phyloP scores from a whole-genome alignment of 176 grass and related monocot species.

The Juncus effusus region DNA sequence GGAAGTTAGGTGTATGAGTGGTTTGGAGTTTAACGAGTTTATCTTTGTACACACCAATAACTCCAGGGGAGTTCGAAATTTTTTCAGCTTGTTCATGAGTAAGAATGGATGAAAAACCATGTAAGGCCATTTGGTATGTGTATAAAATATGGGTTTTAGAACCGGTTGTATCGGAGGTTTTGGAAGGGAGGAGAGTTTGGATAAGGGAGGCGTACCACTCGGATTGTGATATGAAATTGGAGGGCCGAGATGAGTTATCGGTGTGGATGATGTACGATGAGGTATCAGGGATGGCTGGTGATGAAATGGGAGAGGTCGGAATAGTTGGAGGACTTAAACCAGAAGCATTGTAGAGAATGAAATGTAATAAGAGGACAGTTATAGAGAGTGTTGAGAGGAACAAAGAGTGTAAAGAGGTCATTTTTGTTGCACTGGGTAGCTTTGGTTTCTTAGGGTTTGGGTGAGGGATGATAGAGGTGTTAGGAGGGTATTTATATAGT shows the following conservation, averaged over 20 bases:
- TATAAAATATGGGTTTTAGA: slow-evolving; percentile 25
- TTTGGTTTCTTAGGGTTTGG: no score
- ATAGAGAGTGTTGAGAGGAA: slow-evolving; percentile 7
- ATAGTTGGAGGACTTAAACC: not conserved
- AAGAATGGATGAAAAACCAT: slow-evolving; percentile 29
- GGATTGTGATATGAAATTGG: slow-evolving; percentile 4
- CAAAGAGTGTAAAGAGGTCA: slow-evolving; percentile 20
- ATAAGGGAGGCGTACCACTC: slow-evolving; percentile 22
- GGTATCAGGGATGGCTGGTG: not conserved
- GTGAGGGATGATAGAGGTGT: no score
- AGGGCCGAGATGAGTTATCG: slow-evolving; percentile 12
- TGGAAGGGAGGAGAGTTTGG: not conserved
- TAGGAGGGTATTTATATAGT: not conserved
- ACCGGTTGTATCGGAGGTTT: not conserved
- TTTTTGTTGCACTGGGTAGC: slow-evolving; percentile 7
- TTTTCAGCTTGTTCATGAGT: slow-evolving; percentile 14
- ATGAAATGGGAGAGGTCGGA: not conserved
- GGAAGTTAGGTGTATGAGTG: slow-evolving; percentile 27
- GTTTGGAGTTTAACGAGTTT: slow-evolving; percentile 15
- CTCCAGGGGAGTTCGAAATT: slow-evolving; percentile 11
- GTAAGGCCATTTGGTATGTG: slow-evolving; percentile 24
- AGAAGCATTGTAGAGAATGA: not conserved
- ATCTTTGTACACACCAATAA: slow-evolving; percentile 29
- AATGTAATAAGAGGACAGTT: not conserved
- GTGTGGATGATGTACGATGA: slow-evolving; percentile 17